Evolutionary conservation across 2,329 filamentous ascomycete species (phyloP), one percentile per base, ranked within the genome.

Genomic region (Taxawa tesnikishii): DNA sequence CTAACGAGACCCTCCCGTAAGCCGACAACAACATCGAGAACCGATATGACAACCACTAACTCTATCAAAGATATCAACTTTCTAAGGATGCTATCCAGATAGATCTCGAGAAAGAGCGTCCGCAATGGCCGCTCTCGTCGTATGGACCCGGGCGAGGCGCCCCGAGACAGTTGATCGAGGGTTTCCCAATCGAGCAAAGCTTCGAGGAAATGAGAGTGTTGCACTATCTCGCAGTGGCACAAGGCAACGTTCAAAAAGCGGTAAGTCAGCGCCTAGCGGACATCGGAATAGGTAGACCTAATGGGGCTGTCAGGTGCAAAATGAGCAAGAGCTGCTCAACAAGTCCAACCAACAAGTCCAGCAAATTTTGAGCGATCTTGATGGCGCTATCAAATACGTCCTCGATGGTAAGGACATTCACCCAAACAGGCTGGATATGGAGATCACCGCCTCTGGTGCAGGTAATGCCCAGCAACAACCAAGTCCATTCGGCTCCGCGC

Each of bases 81-180:
- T 70, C 59, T n/a, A 57, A 59, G 26, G 70, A 72, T 0, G 59
- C 58, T 3, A 78, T 92, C 44, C 67, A 68, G 38, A 58, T 59
- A 32, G 84, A 92, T 49, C 63, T 92, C 28, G 71, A 67, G 1
- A 64, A 67, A 14, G 83, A 90, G 38, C 68, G 70, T 6, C 88
- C 88, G 12, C 60, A 73, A 64, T 96, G 87, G 81, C 78, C 90
- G 4, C 68, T 94, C 15, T 94, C 87, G 1, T 70, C 79, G 14
- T 96, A 94, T 54, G 83, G 77, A 0, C 85, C 87, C 0, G 80
- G 79, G 4, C 69, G 65, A 46, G 73, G 85, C 44, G 74, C 80
- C 2, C 87, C 87, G 0, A 73, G 74, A 12, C 84, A 94, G 55
- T 67, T 94, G 1, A 87, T 94, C 47, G 84, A 84, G 32, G 85